Evolutionary conservation across 1,139 yeast species (phyloP).

Genomic region (Magnusiomyces ingens): DNA sequence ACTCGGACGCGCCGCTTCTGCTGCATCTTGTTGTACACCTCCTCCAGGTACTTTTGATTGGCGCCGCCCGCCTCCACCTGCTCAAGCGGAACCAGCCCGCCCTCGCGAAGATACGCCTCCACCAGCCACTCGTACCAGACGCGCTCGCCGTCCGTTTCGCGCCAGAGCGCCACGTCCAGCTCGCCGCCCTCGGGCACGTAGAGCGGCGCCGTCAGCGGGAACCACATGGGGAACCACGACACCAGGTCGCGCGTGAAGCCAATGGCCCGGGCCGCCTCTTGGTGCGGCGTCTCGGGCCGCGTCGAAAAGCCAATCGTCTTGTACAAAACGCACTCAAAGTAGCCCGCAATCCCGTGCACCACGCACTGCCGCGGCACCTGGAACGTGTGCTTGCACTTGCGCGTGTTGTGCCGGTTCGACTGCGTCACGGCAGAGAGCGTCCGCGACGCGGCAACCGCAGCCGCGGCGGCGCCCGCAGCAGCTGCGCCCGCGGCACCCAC

Average conservation of each 20-base stretch:
- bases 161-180: slow-evolving; percentile 44
- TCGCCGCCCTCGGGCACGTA: slow-evolving; percentile 47
- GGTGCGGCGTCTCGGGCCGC: slow-evolving; percentile 37
- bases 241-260: slow-evolving; percentile 45
- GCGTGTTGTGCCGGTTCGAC: slow-evolving; percentile 28
- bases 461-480: background rate
- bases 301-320: slow-evolving; percentile 52
- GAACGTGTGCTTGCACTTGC: slow-evolving; percentile 34
- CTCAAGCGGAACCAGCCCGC: background rate
- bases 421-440: background rate
- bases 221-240: slow-evolving; percentile 70
- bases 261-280: too few species aligned
- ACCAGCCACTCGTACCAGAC: slow-evolving; percentile 77
- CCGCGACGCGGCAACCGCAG: background rate
- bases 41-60: slow-evolving; percentile 7
- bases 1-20: slow-evolving; percentile 20
- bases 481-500: background rate
- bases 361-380: slow-evolving; percentile 41
- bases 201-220: slow-evolving; percentile 55
- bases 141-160: slow-evolving; percentile 35
- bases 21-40: slow-evolving; percentile 2
- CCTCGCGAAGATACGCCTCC: slow-evolving; percentile 39
- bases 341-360: slow-evolving; percentile 71
- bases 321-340: slow-evolving; percentile 60
- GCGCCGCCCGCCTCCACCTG: slow-evolving; percentile 2